Base-by-base conservation (phyloP, 2,329 filamentous ascomycete species). In the Pseudopyrenochaeta lycopersici region DNA sequence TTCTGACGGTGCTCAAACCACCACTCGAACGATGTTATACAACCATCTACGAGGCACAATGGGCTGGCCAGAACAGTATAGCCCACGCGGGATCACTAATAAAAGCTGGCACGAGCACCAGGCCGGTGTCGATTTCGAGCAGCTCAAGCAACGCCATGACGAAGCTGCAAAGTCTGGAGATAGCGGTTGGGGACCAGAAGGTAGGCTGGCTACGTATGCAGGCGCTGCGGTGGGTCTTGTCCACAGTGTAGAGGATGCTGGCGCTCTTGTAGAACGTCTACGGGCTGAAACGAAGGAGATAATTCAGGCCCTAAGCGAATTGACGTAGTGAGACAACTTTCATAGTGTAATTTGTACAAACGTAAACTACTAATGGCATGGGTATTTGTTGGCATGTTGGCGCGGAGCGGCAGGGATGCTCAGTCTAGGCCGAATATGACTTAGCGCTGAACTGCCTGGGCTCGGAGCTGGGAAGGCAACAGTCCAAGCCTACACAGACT, bases 161-260 rank as follows among this genome's bases (percentile, higher is more conserved):
- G 72, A 81, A 53, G 84, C 83, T 33, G 63, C 80, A 62, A 73
- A 78, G 62, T 73, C 70, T 46, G 82, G 81, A 2, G 81, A 85
- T 69, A 70, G 14, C 77, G 82, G 30, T 82, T 83, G 81, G 84
- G 83, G 12, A 10, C 48, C 55, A 4, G 56, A 69, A 14, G 84
- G 81, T 4, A 77, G 85, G 51, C 73, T 87, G 73, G 85, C 84
- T 4, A 84, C 84, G 5, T 88, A 87, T 76, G 85, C 84, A 11
- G 85, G 86, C 4, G 83, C 83, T 6, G 85, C 81, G 0, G 81
- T 88, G 5, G 86, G 86, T 0, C 74, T 88, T 49, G 78, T 87
- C 2, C 81, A 73, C 39, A 70, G 78, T 35, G 75, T 84, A 1
- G 76, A 78, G 56, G 66, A 75, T 31, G 85, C 84, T 7, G 76